Evolutionary conservation across 768 basidiomycete species (phyloP), one percentile per base, ranked within the genome.

Genomic region (Leucocoprinus leucothites): DNA sequence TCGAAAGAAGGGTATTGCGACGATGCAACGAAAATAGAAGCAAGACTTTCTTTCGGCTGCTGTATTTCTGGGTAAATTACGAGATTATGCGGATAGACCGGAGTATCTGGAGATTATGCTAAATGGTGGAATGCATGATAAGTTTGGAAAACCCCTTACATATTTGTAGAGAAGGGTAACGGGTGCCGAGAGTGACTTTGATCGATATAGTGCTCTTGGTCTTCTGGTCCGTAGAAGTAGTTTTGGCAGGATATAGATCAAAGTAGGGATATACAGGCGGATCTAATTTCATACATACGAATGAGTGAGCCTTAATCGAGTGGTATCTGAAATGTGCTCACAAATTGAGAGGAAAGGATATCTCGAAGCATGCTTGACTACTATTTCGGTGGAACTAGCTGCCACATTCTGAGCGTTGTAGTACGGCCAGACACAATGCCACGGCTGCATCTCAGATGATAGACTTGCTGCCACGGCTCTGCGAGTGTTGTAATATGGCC

Each of bases 281-380:
- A 62, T 73, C 69, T 71, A 24, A n/a, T 11, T 3, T 38, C 6
- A 38, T 3, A 6, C 11, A 31, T 5, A 5, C 31, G 18, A 35
- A 31, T 19, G 19, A 34, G 16, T n/a, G 16, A 31, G 45, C 9
- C 9, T 3, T 31, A 3, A 2, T 48, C 8, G 21, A 3, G 11
- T 21, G 21, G 14, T 44, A 11, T 6, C 21, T 16, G 4, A 45
- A 19, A 50, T 22, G 35, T 14, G 60, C 67, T 53, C 47, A 69
- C 70, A 73, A 21, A 73, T 49, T n/a, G 46, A 53, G 9, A 46
- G 25, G 24, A 48, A 35, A n/a, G 54, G 54, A 35, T 56, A 56
- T 49, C 19, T 28, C 34, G 38, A 43, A 18, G 16, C 47, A 24
- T 31, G 45, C 14, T 3, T 36, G 14, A n/a, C 40, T 31, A 21